Evolutionary conservation across 768 basidiomycete genomes (phyloP), one percentile per base, ranked within the genome.

Genomic region (Bullera alba): DNA sequence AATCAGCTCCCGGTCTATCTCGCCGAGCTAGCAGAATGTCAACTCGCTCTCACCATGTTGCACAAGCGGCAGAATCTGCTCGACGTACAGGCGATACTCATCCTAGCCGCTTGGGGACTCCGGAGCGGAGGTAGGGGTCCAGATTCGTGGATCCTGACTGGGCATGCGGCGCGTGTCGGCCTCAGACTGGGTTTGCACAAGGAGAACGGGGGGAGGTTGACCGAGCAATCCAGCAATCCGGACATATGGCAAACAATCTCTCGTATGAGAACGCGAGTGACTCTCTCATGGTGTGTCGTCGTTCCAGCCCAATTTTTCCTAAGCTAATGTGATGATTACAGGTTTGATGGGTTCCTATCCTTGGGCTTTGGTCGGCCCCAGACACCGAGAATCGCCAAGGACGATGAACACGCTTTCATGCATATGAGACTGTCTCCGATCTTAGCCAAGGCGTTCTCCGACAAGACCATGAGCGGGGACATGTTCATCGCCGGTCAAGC

Each of bases 331-430:
- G n/a, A n/a, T n/a, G n/a, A 39, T 39, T 8, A 51, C 43, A 55
- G 46, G 26, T 61, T 61, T 42, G 64, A 66, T 38, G 58, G 61
- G 12, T 60, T 63, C 42, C 46, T 66, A 1, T 63, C 61, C 3
- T 51, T 63, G 8, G 64, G 64, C 22, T 66, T 66, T 46, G 64
- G 64, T 29, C 25, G 64, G 42, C 64, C 64, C 2, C 64, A 58
- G 56, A 47, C 48, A 22, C 58, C 54, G 21, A 56, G 58, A 52
- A 56, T 66, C 27, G 63, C 61, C 43, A 57, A 61, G 15, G 56
- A 60, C 30, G 64, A 66, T 50, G 58, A 63, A 41, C 48, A 49
- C 23, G 56, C 55, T 27, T 60, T 58, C 50, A 37, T 60, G 14
- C 58, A 60, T 30, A 19, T 61, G 17, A 54, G 60, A 12, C 27